Evolutionary conservation across 2,329 filamentous ascomycete species (phyloP).

Genomic region (Elsinoe fawcettii): DNA sequence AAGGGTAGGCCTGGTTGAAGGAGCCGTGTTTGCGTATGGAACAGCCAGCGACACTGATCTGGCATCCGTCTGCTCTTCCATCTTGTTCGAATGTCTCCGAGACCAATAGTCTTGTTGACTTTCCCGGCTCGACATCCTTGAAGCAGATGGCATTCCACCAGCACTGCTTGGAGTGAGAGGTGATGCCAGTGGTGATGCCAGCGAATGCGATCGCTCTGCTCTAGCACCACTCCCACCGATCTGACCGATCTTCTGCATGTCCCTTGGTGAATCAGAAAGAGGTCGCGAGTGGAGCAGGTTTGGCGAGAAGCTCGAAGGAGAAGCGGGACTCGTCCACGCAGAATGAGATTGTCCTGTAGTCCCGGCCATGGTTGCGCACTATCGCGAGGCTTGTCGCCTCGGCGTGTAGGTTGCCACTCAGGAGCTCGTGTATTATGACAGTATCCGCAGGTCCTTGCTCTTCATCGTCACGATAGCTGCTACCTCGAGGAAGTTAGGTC

Average conservation of each 20-base stretch:
- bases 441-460: not conserved
- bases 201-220: slow-evolving; percentile 6
- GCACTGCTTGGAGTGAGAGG: slow-evolving; percentile 8
- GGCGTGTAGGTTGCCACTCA: not conserved
- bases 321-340: not conserved
- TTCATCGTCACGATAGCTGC: not conserved
- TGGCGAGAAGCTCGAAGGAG: not conserved
- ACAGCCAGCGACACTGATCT: slow-evolving; percentile 17
- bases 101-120: slow-evolving; percentile 5
- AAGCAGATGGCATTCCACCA: not conserved
- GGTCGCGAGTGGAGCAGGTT: not conserved
- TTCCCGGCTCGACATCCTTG: slow-evolving; percentile 3
- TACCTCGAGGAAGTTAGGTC: not conserved
- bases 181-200: slow-evolving; percentile 9
- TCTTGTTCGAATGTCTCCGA: not conserved
- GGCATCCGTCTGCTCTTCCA: not conserved
- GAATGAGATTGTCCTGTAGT: not conserved
- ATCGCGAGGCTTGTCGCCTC: not conserved
- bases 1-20: slow-evolving; percentile 16
- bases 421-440: not conserved
- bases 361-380: not conserved
- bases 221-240: not conserved
- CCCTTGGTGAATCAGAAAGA: not conserved
- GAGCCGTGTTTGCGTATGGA: slow-evolving; percentile 16
- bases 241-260: not conserved